These are phyloP conservation scores for Trichoderma sp. DNA, from an alignment of 2,329 filamentous ascomycete species.

Conservation along the genomic window DNA sequence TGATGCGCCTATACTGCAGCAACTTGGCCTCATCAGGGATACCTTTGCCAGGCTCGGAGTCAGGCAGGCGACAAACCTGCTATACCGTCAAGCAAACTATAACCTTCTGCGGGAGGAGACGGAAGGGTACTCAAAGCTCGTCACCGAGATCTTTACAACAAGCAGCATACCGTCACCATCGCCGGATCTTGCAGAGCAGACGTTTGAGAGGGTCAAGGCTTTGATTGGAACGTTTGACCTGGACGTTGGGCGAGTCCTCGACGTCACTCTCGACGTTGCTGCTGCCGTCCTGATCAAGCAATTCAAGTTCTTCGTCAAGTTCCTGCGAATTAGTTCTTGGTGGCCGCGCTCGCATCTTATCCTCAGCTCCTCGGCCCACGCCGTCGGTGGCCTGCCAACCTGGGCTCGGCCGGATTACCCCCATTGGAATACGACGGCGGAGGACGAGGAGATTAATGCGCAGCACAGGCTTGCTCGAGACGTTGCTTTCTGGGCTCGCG, in stretches of 20 bases:
- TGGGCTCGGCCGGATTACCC: conserved; percentile 79
- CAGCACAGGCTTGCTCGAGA: conserved; percentile 68
- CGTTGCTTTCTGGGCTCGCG: conserved; percentile 75
- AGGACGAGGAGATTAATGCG: conserved; percentile 64
- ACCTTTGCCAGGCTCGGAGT: conserved; percentile 83
- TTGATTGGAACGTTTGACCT: conserved; percentile 96
- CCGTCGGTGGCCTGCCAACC: conserved; percentile 67
- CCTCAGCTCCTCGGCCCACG: conserved; percentile 48
- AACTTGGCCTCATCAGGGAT: conserved; percentile 78
- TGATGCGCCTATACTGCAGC: conserved; percentile 75
- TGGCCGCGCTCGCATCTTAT: conserved; percentile 72
- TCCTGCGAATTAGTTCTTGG: conserved; percentile 91
- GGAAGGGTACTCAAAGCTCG: conserved; percentile 93
- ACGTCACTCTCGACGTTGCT: conserved; percentile 93
- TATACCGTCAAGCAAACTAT: conserved; percentile 96
- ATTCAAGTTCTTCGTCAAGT: conserved; percentile 90
- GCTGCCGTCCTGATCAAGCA: conserved; percentile 92
- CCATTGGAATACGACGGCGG: conserved; percentile 65
- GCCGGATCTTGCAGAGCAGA: conserved; percentile 75
- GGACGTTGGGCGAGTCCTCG: conserved; percentile 90
- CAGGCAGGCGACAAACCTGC: conserved; percentile 85
- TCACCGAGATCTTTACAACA: conserved; percentile 93
- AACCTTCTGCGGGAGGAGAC: conserved; percentile 94
- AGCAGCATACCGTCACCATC: conserved; percentile 74
- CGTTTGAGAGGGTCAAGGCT: conserved; percentile 89